phyloP scores from a whole-genome alignment of 2,329 filamentous ascomycete genomes.

The Cordyceps tenuipes region DNA sequence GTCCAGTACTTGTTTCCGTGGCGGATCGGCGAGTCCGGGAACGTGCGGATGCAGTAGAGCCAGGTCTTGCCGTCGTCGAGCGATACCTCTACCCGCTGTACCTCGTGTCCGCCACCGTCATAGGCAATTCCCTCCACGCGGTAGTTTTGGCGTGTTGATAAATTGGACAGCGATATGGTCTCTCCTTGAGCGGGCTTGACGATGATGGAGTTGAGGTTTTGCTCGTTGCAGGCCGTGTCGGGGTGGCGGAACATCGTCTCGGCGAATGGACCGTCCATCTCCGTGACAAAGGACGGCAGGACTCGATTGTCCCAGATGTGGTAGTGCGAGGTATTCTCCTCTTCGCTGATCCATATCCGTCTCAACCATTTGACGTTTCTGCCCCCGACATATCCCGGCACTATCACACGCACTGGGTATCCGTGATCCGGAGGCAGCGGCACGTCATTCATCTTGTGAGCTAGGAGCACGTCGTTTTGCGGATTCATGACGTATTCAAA shows the following conservation, averaged over 20 bases:
- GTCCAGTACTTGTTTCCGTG: slow-evolving; percentile 46
- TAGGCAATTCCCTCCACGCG: slow-evolving; percentile 42
- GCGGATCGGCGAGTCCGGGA: slow-evolving; percentile 38
- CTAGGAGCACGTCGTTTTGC: too few relatives aligned
- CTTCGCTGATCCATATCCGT: slow-evolving; percentile 38
- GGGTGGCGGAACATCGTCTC: slow-evolving; percentile 37
- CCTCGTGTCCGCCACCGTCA: slow-evolving; percentile 41
- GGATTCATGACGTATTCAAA: too few relatives aligned
- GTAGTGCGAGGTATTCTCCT: slow-evolving; percentile 39
- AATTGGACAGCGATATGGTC: slow-evolving; percentile 28
- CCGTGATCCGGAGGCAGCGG: slow-evolving; percentile 35
- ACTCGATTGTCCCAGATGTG: slow-evolving; percentile 38
- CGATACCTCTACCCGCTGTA: slow-evolving; percentile 35
- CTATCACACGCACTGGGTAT: slow-evolving; percentile 37
- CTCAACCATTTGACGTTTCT: slow-evolving; percentile 45
- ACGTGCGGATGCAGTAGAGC: slow-evolving; percentile 26
- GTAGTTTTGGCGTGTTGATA: slow-evolving; percentile 25
- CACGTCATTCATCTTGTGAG: too few relatives aligned
- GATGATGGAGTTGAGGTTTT: slow-evolving; percentile 39
- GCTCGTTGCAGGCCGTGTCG: slow-evolving; percentile 37
- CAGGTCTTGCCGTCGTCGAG: slow-evolving; percentile 34
- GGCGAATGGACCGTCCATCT: slow-evolving; percentile 38
- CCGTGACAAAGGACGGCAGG: slow-evolving; percentile 35
- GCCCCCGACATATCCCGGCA: slow-evolving; percentile 42
- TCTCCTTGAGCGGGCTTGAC: slow-evolving; percentile 36